Base-by-base conservation (phyloP, 192 early-diverging fungal genomes). In the Linnemannia exigua region DNA sequence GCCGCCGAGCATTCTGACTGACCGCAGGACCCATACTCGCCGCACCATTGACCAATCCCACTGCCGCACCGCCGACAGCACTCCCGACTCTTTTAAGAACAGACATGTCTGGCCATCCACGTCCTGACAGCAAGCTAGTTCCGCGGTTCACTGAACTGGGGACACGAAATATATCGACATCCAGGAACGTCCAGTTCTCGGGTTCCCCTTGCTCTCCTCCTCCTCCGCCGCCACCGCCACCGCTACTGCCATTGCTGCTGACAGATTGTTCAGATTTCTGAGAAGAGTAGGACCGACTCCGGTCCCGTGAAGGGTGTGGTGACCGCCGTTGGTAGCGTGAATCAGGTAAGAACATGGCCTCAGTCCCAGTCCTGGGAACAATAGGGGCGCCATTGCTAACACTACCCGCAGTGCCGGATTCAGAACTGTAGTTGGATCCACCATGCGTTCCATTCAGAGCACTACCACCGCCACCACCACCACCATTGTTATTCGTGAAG, bases 181-280 rank as follows among this genome's bases (percentile, higher is more conserved):
- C 84, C 11, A 86, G 74, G 67, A 86, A 80, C 4, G 84, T 86
- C 84, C 84, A 86, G 52, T 86, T 86, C 58, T 86, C 84, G 50
- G 84, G 79, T 37, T 81, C 73, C 0, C 76, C 63, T 9, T 68
- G 61, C 51, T 75, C 67, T 0, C 67, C 63, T 9, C 47, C 44
- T 11, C n/a, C 41, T 2, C 35, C 63, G 9, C 16, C 6, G 33
- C 61, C 38, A 31, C 8, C 3, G n/a, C 35, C 36, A 28, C 33
- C 14, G 14, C 2, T 17, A 67, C 15, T 68, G 20, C 19, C 31
- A 33, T 33, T 41, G 67, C 37, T 38, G 58, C 9, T 61, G 25
- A 44, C 41, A 44, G 41, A 44, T 3, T 63, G 14, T 31, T 63
- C 58, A 33, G 58, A 31, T 31, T 63, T 63, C 58, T 63, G 58